These are phyloP conservation scores for Ophioceras dolichostomum DNA, from an alignment of 2,329 filamentous ascomycete species.

Conservation along the genomic window DNA sequence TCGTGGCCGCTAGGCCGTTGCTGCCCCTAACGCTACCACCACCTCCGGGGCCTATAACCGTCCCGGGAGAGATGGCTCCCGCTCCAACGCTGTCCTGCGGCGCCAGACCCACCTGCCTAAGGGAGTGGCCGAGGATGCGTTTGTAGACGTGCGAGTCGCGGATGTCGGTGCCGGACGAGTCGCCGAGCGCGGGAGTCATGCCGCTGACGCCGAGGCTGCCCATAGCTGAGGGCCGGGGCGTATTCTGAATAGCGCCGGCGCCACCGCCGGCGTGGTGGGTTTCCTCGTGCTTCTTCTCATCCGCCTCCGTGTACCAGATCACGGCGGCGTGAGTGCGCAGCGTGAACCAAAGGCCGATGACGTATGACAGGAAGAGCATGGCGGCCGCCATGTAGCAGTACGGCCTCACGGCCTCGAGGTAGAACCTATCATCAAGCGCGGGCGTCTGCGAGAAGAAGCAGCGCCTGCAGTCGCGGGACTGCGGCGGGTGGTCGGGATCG, in stretches of 20 bases:
- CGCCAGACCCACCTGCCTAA: conserved; percentile 67
- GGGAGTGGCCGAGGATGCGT: conserved; percentile 79
- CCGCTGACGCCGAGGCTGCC: conserved; percentile 22
- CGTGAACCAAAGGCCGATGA: conserved; percentile 91
- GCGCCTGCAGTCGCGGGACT: conserved; percentile 67
- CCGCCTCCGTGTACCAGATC: conserved; percentile 82
- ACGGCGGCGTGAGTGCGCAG: conserved; percentile 90
- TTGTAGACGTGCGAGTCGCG: conserved; percentile 86
- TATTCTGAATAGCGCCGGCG: background rate
- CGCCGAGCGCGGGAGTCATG: conserved; percentile 20
- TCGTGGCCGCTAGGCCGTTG: conserved; percentile 34
- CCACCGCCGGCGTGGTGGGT: conserved; percentile 6
- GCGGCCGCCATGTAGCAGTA: conserved; percentile 84
- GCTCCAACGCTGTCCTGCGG: conserved; percentile 33
- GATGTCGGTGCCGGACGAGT: conserved; percentile 53
- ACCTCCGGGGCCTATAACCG: conserved; percentile 1
- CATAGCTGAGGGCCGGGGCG: conserved; percentile 10
- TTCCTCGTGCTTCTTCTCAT: conserved; percentile 61
- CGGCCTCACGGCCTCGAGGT: conserved; percentile 77
- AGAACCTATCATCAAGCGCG: conserved; percentile 77
- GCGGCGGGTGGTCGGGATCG: conserved; percentile 12
- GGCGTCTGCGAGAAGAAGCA: conserved; percentile 91
- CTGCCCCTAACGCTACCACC: conserved; percentile 2
- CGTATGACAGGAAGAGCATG: conserved; percentile 81
- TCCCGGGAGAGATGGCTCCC: conserved; percentile 20